Evolutionary conservation across 2,329 filamentous ascomycete genomes (phyloP).

Genomic region (Beauveria bassiana): DNA sequence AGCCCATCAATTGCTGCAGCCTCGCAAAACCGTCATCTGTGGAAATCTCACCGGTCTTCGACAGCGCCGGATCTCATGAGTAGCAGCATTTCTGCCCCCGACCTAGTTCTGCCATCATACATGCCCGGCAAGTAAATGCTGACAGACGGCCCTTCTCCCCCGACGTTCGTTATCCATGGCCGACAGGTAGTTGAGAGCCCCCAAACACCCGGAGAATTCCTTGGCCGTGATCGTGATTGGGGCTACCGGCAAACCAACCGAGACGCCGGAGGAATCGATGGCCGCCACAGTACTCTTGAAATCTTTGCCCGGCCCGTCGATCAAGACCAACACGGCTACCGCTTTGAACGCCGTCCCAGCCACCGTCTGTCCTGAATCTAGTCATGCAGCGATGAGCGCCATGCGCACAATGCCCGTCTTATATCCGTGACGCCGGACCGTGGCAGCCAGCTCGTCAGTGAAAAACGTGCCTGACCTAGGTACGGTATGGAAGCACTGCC

Average conservation of each 20-base stretch:
- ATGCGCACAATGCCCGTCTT: background rate
- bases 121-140: no score
- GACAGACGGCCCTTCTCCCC: background rate
- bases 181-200: background rate
- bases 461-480: background rate
- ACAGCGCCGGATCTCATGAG: no score
- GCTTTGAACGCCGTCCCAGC: constrained; percentile 30
- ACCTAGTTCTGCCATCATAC: no score
- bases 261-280: background rate
- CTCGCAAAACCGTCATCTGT: no score
- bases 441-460: background rate
- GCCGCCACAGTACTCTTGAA: background rate
- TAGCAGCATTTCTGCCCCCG: no score
- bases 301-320: constrained; percentile 12
- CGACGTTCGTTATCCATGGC: background rate
- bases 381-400: background rate
- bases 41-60: no score
- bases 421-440: background rate
- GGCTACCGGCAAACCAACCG: background rate
- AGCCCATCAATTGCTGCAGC: no score
- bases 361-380: constrained; percentile 17
- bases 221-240: background rate
- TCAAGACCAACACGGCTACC: constrained; percentile 25
- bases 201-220: background rate
- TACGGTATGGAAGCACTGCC: background rate